phyloP scores from a whole-genome alignment of 345 rosid species.

The Cardamine chenopodiifolia region DNA sequence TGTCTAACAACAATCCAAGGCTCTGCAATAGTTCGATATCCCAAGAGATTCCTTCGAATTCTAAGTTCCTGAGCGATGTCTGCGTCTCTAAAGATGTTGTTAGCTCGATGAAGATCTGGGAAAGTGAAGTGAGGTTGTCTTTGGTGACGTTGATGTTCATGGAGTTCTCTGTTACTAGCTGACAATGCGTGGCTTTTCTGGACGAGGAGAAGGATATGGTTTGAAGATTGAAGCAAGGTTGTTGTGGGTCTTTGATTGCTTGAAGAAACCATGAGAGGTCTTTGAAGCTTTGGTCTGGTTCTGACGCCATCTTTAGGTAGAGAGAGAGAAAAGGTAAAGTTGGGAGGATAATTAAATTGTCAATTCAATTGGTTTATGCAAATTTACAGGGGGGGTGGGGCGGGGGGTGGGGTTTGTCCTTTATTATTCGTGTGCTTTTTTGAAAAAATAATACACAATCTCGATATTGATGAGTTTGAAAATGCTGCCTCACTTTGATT shows the following conservation, averaged over 20 bases:
- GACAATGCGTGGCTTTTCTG: slow-evolving; percentile 59
- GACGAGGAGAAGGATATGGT: slow-evolving; percentile 66
- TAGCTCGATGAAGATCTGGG: slow-evolving; percentile 57
- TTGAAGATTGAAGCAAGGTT: slow-evolving; percentile 49
- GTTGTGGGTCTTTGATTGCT: slow-evolving; percentile 52
- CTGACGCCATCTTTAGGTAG: slow-evolving; percentile 56
- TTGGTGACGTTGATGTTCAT: slow-evolving; percentile 61
- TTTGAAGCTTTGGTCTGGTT: slow-evolving; percentile 53
- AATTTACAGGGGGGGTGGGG: neutral
- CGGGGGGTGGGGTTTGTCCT: neutral
- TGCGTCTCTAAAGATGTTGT: slow-evolving; percentile 49
- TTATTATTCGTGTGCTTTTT: slow-evolving; percentile 2
- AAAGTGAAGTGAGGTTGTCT: slow-evolving; percentile 47
- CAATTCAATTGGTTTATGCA: neutral
- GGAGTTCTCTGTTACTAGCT: slow-evolving; percentile 65
- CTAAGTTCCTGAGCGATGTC: slow-evolving; percentile 58
- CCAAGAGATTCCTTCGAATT: slow-evolving; percentile 73
- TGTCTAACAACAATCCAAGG: slow-evolving; percentile 64
- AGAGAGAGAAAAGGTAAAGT: slow-evolving; percentile 35
- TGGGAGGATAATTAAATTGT: neutral
- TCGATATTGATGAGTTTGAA: slow-evolving; percentile 11
- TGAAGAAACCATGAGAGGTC: slow-evolving; percentile 72
- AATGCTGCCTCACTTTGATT: neutral
- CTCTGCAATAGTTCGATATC: slow-evolving; percentile 52
- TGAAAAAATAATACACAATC: slow-evolving; percentile 4